phyloP scores from a whole-genome alignment of 1,284 basidiomycete genomes.

The Blastosporella zonata region DNA sequence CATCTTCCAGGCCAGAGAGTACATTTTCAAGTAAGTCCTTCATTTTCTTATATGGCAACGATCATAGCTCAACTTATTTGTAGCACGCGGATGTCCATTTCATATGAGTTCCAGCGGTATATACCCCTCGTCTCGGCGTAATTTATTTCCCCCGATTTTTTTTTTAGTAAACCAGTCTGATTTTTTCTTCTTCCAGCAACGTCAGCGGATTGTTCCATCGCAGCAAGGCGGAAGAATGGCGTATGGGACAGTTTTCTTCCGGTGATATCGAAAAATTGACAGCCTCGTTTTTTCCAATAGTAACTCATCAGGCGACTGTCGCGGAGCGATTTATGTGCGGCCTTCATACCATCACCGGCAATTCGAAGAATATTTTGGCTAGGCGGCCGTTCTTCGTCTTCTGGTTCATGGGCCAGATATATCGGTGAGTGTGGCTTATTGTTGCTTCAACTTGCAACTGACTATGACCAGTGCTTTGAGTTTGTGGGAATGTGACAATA shows the following conservation, averaged over 20 bases:
- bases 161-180: neutral
- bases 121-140: constrained; percentile 61
- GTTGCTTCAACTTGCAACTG: neutral
- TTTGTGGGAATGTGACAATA: constrained; percentile 62
- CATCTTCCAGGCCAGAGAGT: constrained; percentile 68
- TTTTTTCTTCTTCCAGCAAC: constrained; percentile 34
- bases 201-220: constrained; percentile 56
- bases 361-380: constrained; percentile 48
- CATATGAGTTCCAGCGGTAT: constrained; percentile 64
- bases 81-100: constrained; percentile 69
- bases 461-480: constrained; percentile 45
- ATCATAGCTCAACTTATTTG: constrained; percentile 4
- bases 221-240: constrained; percentile 69
- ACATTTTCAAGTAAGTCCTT: constrained; percentile 66
- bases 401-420: constrained; percentile 76
- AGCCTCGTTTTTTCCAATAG: constrained; percentile 31
- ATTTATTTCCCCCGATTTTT: constrained; percentile 25
- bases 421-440: constrained; percentile 40
- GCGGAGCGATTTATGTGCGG: constrained; percentile 59
- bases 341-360: constrained; percentile 61
- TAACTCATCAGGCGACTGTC: constrained; percentile 60
- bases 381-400: constrained; percentile 68
- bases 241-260: constrained; percentile 42
- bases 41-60: constrained; percentile 1
- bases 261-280: constrained; percentile 2